phyloP scores from a whole-genome alignment of 257 asterid species.

The Forsythia viridissima region DNA sequence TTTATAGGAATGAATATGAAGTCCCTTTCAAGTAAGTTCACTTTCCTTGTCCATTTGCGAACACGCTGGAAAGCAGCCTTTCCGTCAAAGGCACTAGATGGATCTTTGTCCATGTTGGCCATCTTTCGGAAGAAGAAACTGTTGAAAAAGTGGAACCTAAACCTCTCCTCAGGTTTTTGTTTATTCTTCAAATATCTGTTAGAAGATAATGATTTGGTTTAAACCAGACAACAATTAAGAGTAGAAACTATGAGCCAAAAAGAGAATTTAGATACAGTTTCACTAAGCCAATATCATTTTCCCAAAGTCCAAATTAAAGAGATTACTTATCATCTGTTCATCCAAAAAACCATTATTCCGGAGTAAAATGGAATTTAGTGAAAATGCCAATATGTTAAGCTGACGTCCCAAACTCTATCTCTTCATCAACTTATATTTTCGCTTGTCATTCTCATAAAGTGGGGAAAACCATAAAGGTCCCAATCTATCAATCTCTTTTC shows the following conservation, averaged over 20 bases:
- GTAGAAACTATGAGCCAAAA: conserved; percentile 14
- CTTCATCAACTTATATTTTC: background rate
- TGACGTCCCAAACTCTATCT: background rate
- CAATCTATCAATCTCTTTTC: background rate
- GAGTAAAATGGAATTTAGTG: conserved; percentile 10
- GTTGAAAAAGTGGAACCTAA: conserved; percentile 82
- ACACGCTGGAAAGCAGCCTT: conserved; percentile 91
- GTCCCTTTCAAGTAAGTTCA: conserved; percentile 84
- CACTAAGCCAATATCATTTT: background rate
- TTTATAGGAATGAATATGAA: conserved; percentile 89
- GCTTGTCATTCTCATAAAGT: background rate
- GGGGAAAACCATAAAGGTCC: background rate
- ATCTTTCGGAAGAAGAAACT: conserved; percentile 93
- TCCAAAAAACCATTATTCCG: conserved; percentile 1
- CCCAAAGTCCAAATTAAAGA: conserved; percentile 8
- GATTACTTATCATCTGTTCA: conserved; percentile 7
- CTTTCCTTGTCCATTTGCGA: conserved; percentile 97
- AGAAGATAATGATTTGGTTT: conserved; percentile 28
- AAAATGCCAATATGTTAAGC: background rate
- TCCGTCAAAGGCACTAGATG: conserved; percentile 83
- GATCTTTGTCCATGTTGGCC: conserved; percentile 93
- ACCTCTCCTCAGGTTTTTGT: conserved; percentile 51
- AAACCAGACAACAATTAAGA: conserved; percentile 19
- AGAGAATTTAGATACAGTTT: conserved; percentile 8
- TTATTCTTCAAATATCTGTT: conserved; percentile 74